Evolutionary conservation across 1,284 basidiomycete genomes (phyloP), one percentile per base, ranked within the genome.

Genomic region (Exobasidium cylindrosporum): DNA sequence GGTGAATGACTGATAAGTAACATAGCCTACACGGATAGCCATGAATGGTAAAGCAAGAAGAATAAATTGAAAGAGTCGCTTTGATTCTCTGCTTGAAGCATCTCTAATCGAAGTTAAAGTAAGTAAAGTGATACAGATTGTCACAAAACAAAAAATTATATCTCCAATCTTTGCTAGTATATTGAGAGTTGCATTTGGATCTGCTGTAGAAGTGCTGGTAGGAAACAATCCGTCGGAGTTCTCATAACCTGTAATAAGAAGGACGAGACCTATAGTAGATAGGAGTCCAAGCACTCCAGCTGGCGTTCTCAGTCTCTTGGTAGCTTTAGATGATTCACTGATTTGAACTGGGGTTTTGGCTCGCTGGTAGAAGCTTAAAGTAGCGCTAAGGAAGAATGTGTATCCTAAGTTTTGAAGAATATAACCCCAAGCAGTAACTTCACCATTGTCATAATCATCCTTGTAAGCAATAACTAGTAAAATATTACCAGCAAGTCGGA

Each of bases 201-300:
- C 55, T 28, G 29, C 55, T 53, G 17, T 55, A 46, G 17, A 7
- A 31, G 10, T 26, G 24, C 24, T 26, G 29, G 7, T 40, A 10
- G 35, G 35, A 40, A 45, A 50, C 31, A 50, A 7, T 17, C 35
- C 35, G 7, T 32, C 35, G 29, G 49, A 54, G 17, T 63, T 54
- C 4, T 47, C 26, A 54, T 64, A 64, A 32, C 58, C 62, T 26
- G 45, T 57, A 46, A 64, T 64, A 24, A 64, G 35, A n/a, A 64
- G 26, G 44, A 61, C 31, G 1, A 64, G 54, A 2, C 58, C 62
- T n/a, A 24, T 59, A 26, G 57, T 40, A 31, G 54, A 60, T 29
- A 49, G 52, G 7, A 64, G 52, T n/a, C 60, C 53, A 5, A 64
- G 54, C 7, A 64, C 23, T 50, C 47, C 47, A 17, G 35, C 35